These are phyloP conservation scores for Neolentinus lepideus DNA, from an alignment of 1,284 basidiomycete genomes.

Conservation along the genomic window DNA sequence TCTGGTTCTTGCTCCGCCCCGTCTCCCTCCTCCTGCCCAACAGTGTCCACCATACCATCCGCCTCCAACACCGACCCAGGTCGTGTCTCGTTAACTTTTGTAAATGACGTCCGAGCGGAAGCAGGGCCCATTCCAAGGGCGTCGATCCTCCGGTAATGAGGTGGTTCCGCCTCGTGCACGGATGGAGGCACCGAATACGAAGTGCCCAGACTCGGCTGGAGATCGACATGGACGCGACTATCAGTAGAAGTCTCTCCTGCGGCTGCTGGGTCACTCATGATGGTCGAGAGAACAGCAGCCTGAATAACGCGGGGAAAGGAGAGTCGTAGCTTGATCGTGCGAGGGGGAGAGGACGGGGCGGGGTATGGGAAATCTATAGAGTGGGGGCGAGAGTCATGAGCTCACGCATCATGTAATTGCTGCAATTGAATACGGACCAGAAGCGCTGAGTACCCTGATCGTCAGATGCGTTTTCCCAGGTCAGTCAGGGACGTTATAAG, in stretches of 20 bases:
- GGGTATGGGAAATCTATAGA: background rate
- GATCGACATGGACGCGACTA: background rate
- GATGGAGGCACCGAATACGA: background rate
- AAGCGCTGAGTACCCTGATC: background rate
- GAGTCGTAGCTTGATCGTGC: background rate
- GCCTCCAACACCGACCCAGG: background rate
- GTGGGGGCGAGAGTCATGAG: background rate
- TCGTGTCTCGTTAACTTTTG: background rate
- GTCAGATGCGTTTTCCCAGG: background rate
- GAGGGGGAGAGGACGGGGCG: background rate
- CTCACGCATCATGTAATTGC: background rate
- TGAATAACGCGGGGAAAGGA: background rate
- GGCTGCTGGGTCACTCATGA: background rate
- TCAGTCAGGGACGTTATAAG: background rate
- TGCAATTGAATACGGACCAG: background rate
- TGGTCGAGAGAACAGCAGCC: background rate
- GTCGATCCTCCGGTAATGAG: background rate
- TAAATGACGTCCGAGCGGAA: slow-evolving; percentile 1
- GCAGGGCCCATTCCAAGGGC: background rate
- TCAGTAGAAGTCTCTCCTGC: background rate
- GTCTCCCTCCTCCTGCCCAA: background rate
- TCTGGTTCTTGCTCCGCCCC: slow-evolving; percentile 5
- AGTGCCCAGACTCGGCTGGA: background rate
- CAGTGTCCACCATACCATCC: background rate
- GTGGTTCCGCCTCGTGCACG: background rate